These are phyloP conservation scores for Helenozyma rhizophorensis DNA, from an alignment of 805 yeast species.

Conservation along the genomic window DNA sequence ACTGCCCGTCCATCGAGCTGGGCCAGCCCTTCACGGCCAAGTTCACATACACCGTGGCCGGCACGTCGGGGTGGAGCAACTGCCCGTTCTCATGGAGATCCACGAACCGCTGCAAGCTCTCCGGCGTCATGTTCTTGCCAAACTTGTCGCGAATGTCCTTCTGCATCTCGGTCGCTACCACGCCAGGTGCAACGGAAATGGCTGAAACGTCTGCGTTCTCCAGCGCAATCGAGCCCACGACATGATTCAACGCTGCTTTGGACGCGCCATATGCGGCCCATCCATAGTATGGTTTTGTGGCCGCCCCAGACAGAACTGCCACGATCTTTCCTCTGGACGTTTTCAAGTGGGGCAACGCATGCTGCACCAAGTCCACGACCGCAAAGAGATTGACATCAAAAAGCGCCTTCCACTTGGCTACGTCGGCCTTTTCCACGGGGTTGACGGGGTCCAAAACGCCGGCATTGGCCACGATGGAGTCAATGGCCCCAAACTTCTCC, in stretches of 20 bases:
- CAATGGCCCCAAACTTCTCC: conserved; percentile 50
- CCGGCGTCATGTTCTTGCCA: conserved; percentile 56
- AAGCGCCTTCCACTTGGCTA: conserved; percentile 55
- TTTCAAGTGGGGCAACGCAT: conserved; percentile 55
- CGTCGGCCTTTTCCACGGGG: conserved; percentile 46
- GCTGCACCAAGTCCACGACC: conserved; percentile 53
- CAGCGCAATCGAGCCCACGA: conserved; percentile 58
- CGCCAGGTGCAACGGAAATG: conserved; percentile 88
- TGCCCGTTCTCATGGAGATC: conserved; percentile 55
- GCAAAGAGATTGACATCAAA: conserved; percentile 80
- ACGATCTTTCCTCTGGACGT: conserved; percentile 57
- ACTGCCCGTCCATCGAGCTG: conserved; percentile 57
- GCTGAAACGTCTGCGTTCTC: conserved; percentile 61
- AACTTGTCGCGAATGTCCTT: conserved; percentile 63
- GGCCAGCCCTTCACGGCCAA: conserved; percentile 61
- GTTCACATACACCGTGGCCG: conserved; percentile 66
- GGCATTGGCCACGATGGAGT: conserved; percentile 72
- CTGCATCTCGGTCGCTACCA: conserved; percentile 91
- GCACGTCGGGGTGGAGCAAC: conserved; percentile 64
- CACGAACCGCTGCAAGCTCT: conserved; percentile 56
- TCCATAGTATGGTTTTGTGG: conserved; percentile 54
- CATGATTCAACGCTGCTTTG: conserved; percentile 85
- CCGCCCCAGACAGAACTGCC: conserved; percentile 90
- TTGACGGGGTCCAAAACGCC: conserved; percentile 80
- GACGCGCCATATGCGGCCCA: conserved; percentile 94